These are phyloP conservation scores for Suillus fuscotomentosus DNA, from an alignment of 768 basidiomycete genomes.

Conservation along the genomic window DNA sequence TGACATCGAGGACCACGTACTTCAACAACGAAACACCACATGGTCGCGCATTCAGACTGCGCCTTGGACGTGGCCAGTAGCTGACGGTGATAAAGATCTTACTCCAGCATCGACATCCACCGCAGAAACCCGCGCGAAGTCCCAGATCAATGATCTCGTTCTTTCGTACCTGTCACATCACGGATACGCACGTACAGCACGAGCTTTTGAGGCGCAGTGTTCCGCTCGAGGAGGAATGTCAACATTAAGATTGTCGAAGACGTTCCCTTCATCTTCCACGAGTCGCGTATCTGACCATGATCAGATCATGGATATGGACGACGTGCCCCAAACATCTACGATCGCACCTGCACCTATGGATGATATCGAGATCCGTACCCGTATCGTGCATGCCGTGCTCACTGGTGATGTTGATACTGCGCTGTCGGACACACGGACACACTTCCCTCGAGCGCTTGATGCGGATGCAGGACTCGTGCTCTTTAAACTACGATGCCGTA, in stretches of 20 bases:
- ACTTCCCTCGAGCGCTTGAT: conserved; percentile 65
- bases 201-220: conserved; percentile 60
- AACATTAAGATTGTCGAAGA: not conserved
- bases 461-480: conserved; percentile 67
- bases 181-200: conserved; percentile 73
- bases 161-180: conserved; percentile 81
- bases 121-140: conserved; percentile 52
- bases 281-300: conserved; percentile 22
- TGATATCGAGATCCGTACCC: conserved; percentile 67
- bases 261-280: conserved; percentile 12
- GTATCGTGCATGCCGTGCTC: conserved; percentile 66
- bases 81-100: conserved; percentile 10
- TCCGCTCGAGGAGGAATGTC: conserved; percentile 19
- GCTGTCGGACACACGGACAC: conserved; percentile 48
- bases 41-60: conserved; percentile 69
- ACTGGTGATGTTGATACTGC: conserved; percentile 72
- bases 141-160: conserved; percentile 70
- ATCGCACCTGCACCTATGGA: conserved; percentile 32
- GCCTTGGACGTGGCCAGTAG: conserved; percentile 45
- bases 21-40: conserved; percentile 59
- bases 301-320: conserved; percentile 51
- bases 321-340: conserved; percentile 16
- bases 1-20: conserved; percentile 87
- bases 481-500: conserved; percentile 83
- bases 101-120: conserved; percentile 9